Conservation (phyloP, 805 yeast species). For the Ogataea zsoltii region DNA sequence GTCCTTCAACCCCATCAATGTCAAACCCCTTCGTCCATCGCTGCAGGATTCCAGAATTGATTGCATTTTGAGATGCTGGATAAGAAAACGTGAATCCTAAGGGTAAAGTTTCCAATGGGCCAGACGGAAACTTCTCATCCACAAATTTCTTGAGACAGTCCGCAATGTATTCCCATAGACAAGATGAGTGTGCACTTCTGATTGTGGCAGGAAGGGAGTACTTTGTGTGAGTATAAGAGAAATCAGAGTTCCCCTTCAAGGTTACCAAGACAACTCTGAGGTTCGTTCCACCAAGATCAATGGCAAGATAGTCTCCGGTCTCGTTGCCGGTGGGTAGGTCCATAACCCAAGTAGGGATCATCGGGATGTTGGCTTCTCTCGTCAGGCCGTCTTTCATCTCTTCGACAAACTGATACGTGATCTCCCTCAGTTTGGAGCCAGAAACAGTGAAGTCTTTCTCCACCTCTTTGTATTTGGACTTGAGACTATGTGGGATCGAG, state of each 20-base stretch:
- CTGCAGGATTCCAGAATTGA: conserved; percentile 84
- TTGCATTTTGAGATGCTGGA: conserved; percentile 82
- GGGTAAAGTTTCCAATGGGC: conserved; percentile 62
- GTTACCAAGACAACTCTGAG: conserved; percentile 88
- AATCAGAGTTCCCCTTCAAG: conserved; percentile 78
- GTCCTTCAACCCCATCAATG: conserved; percentile 89
- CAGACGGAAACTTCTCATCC: conserved; percentile 58
- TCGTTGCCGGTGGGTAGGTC: conserved; percentile 92
- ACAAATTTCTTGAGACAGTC: conserved; percentile 72
- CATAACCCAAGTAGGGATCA: conserved; percentile 97
- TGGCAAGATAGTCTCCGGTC: conserved; percentile 85
- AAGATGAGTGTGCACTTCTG: conserved; percentile 77
- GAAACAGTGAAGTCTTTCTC: conserved; percentile 66
- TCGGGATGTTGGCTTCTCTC: conserved; percentile 80
- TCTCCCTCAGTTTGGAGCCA: conserved; percentile 56
- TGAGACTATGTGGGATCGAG: conserved; percentile 9
- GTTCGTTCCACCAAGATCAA: conserved; percentile 97
- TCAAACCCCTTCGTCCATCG: conserved; percentile 99
- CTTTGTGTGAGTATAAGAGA: conserved; percentile 85
- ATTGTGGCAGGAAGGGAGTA: conserved; percentile 73
- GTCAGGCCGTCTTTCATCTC: conserved; percentile 84
- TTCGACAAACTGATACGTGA: conserved; percentile 71
- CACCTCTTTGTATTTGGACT: conserved; percentile 43
- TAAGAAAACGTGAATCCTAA: conserved; percentile 95
- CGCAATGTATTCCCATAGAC: conserved; percentile 86